phyloP scores from a whole-genome alignment of 495 filamentous ascomycete genomes.

The Penicillium tannophilum region DNA sequence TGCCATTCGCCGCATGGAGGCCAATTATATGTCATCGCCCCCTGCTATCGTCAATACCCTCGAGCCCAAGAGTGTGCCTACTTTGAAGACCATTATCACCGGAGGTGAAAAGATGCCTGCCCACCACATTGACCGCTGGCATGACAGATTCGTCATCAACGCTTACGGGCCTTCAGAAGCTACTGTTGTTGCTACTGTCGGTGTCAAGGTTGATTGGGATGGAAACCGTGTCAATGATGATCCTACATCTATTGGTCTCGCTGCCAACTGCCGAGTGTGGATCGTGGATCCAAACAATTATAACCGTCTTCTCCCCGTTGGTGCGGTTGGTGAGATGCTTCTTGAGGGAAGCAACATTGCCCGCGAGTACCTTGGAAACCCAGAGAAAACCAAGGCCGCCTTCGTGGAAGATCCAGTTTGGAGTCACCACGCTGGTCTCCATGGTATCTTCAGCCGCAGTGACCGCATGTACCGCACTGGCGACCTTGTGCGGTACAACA shows the following conservation, averaged over 20 bases:
- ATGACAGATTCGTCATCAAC: constrained; percentile 47
- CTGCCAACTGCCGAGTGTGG: constrained; percentile 51
- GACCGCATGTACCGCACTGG: constrained; percentile 52
- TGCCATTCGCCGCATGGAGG: constrained; percentile 43
- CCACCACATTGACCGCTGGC: constrained; percentile 45
- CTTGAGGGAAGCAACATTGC: constrained; percentile 65
- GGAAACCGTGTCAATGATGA: constrained; percentile 48
- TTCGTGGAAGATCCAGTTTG: constrained; percentile 60
- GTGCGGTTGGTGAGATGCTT: constrained; percentile 64
- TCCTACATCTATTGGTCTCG: constrained; percentile 41
- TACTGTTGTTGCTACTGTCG: constrained; percentile 46
- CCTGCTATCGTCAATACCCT: constrained; percentile 52
- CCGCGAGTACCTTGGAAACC: constrained; percentile 58
- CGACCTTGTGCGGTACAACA: constrained; percentile 55
- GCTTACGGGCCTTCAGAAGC: constrained; percentile 60
- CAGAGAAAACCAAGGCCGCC: constrained; percentile 54
- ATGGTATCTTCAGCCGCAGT: constrained; percentile 27
- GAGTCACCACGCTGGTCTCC: constrained; percentile 30
- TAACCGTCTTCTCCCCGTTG: constrained; percentile 59
- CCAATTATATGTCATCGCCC: constrained; percentile 41
- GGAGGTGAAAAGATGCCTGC: constrained; percentile 60
- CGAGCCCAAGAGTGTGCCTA: constrained; percentile 50
- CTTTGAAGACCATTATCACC: constrained; percentile 49
- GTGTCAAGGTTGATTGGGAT: constrained; percentile 38
- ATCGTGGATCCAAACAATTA: constrained; percentile 61